Evolutionary conservation across 108 stramenopile genomes (phyloP).

Genomic region (Nannochloropsis oceanica): DNA sequence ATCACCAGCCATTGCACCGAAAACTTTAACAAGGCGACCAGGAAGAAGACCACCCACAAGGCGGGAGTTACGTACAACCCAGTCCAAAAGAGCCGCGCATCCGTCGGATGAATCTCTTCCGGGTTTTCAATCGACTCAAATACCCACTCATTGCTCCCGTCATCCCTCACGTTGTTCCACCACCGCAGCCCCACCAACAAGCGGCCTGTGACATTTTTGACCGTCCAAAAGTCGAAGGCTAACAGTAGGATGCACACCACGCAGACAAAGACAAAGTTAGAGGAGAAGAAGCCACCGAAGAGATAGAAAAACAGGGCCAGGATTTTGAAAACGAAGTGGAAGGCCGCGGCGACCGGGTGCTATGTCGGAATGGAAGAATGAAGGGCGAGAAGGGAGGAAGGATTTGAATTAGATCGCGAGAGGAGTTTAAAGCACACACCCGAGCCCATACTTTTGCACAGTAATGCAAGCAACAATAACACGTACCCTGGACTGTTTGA

Average conservation of each 20-base stretch:
- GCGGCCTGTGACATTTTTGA: constrained; percentile 48
- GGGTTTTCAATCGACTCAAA: constrained; percentile 59
- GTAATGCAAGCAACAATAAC: neutral
- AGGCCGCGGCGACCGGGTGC: constrained; percentile 68
- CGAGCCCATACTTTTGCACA: too few relatives aligned
- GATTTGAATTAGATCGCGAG: neutral
- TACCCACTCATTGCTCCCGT: constrained; percentile 65
- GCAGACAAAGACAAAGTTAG: constrained; percentile 68
- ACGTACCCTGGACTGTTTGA: neutral
- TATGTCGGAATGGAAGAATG: neutral
- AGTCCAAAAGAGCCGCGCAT: constrained; percentile 75
- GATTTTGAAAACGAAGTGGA: constrained; percentile 80
- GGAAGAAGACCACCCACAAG: constrained; percentile 55
- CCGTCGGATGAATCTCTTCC: constrained; percentile 46
- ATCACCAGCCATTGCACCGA: constrained; percentile 72
- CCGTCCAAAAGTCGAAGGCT: constrained; percentile 93
- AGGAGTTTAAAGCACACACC: neutral
- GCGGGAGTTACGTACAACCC: constrained; percentile 68
- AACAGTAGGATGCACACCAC: constrained; percentile 75
- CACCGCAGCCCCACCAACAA: constrained; percentile 78
- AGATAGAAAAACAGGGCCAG: constrained; percentile 65
- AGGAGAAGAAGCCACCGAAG: constrained; percentile 52
- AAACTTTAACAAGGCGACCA: constrained; percentile 57
- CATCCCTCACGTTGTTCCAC: constrained; percentile 78
- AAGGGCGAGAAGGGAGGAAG: neutral